These are phyloP conservation scores for Alternaria ventricosa DNA, from an alignment of 2,329 filamentous ascomycete species.

Conservation along the genomic window DNA sequence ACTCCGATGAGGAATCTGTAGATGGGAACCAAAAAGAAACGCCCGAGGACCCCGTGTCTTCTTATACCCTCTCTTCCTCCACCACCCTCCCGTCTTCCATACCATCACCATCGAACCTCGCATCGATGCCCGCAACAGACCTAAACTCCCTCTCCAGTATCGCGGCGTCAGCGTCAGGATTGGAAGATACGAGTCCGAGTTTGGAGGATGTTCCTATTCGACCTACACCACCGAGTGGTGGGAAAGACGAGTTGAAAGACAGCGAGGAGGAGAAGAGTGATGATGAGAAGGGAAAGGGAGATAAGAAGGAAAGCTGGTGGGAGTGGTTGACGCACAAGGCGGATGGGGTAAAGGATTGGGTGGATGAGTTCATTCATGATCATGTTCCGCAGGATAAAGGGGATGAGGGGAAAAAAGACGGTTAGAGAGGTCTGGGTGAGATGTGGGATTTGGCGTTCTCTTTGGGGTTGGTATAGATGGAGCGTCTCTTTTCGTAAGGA, in stretches of 20 bases:
- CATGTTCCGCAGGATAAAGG: constrained; percentile 25
- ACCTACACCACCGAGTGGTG: constrained; percentile 18
- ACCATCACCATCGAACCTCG: constrained; percentile 8
- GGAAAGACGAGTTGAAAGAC: not conserved
- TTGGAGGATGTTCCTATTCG: not conserved
- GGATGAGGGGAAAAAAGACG: not conserved
- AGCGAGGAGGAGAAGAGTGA: not conserved
- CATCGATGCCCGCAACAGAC: constrained; percentile 21
- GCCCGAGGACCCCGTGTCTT: constrained; percentile 59
- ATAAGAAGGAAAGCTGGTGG: constrained; percentile 39
- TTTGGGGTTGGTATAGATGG: not conserved
- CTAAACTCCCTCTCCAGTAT: constrained; percentile 30
- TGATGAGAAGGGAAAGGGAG: not conserved
- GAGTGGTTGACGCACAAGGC: constrained; percentile 48
- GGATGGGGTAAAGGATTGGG: constrained; percentile 45
- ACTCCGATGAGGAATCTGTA: constrained; percentile 58
- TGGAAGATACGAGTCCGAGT: constrained; percentile 21
- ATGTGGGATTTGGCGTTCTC: not conserved
- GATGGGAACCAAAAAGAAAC: constrained; percentile 48
- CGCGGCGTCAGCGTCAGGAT: constrained; percentile 27
- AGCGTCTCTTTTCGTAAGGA: not conserved
- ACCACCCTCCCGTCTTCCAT: constrained; percentile 6
- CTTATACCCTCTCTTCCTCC: constrained; percentile 6
- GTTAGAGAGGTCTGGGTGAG: not conserved
- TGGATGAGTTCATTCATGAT: constrained; percentile 41